phyloP scores from a whole-genome alignment of 1,284 basidiomycete species.

The Irpex sp. region DNA sequence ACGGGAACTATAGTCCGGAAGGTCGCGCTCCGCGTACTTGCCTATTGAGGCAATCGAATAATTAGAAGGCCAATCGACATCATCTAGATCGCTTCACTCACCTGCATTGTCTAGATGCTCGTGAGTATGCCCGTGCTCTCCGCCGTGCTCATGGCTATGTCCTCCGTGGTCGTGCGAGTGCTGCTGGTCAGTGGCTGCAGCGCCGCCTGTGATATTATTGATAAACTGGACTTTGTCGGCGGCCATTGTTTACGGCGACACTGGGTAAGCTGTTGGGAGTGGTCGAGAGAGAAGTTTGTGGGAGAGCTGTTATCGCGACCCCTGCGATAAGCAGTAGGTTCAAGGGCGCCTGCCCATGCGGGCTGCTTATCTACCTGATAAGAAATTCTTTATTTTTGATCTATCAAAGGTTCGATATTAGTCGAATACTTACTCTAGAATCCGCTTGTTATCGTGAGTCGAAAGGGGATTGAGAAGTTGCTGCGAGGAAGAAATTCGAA shows the following conservation, averaged over 20 bases:
- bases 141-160: constrained; percentile 90
- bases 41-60: constrained; percentile 52
- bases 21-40: constrained; percentile 92
- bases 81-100: constrained; percentile 39
- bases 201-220: constrained; percentile 61
- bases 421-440: too few species aligned
- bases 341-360: background rate
- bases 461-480: too few species aligned
- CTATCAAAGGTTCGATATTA: too few species aligned
- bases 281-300: background rate
- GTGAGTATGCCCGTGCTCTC: background rate
- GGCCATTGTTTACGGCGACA: constrained; percentile 22
- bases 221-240: constrained; percentile 70
- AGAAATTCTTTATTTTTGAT: background rate
- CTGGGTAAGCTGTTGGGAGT: background rate
- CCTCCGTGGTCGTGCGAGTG: constrained; percentile 61
- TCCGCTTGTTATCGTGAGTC: too few species aligned
- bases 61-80: background rate
- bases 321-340: background rate
- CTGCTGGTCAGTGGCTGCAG: constrained; percentile 35
- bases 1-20: constrained; percentile 88
- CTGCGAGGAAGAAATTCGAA: background rate
- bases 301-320: background rate
- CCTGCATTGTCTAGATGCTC: constrained; percentile 74
- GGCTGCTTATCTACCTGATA: background rate